Base-by-base conservation (phyloP, 148 eudicot species). In the Arbutus unedo region DNA sequence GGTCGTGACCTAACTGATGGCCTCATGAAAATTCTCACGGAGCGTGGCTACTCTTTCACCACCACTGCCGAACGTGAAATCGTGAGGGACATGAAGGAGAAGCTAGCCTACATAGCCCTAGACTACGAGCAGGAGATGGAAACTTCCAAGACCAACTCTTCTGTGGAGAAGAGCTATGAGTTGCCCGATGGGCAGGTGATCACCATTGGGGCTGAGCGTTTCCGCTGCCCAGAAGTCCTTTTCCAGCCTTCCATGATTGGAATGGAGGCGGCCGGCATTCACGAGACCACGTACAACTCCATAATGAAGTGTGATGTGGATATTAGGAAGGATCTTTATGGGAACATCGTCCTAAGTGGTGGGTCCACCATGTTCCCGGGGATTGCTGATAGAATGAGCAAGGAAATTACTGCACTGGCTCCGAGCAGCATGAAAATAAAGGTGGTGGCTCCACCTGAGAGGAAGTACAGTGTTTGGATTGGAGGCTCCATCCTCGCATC, bases 191-290 rank as follows among this genome's bases (percentile, higher is more conserved):
- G 70, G 38, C 70, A 64, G 43, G 70, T 64, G 70, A 82, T 23
- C 44, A 82, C 70, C 23, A 90, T 90, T 44, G 93, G 93, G 9
- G 87, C 86, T 71, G 94, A 92, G 85, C 91, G 94, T 50, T 92
- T 92, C 91, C 59, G 91, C 71, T 92, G 94, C 83, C 94, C 91
- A 16, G 93, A 92, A 87, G 91, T 92, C 85, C 93, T 92, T 72
- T 92, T 85, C 90, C 91, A 92, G 85, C 93, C 94, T 43, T 92
- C 93, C 19, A 88, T 92, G 90, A 88, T 92, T 19, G 93, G 94
- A 72, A 89, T 86, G 93, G 93, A 90, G 85, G 86, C 92, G 78
- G 87, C 91, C 3, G 91, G 91, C 60, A 90, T 90, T 31, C 92
- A 90, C 50, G 91, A 89, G 79, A 68, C 41, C 72, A 68, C 77